Base-by-base conservation (phyloP, 2,329 filamentous ascomycete species). In the Akanthomyces muscarius region DNA sequence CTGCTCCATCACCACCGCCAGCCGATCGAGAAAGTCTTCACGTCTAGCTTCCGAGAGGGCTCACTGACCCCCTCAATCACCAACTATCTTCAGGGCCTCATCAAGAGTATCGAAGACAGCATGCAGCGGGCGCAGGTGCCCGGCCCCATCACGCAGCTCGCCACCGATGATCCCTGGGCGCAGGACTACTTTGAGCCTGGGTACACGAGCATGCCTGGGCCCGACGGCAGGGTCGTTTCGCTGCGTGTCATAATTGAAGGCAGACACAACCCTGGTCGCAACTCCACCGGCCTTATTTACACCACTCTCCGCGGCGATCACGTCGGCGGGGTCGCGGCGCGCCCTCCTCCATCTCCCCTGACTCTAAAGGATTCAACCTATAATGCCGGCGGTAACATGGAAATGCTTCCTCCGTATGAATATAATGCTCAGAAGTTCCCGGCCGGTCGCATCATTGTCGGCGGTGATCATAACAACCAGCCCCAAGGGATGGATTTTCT, bases 221-320 rank as follows among this genome's bases (percentile, higher is more conserved):
- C 56, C 4, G 21, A 47, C 16, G 56, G 51, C 18, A 45, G 36
- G n/a, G 38, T 8, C 4, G 18, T 59, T 13, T 33, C 69, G 68
- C 36, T 52, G 48, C 48, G 48, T 14, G n/a, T 52, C 16, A n/a
- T 51, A 13, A 18, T 51, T n/a, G 48, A 51, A 51, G 48, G 48
- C 33, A 10, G 33, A 11, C 33, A n/a, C 25, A n/a, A 30, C 25
- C 11, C 48, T 16, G 23, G 23, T 16, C 23, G 23, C 48, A 11
- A 33, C 8, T 25, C 47, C 23, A 18, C n/a, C 4, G 10, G 48
- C 48, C 48, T 51, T 10, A 33, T 51, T 4, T 51, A 51, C 48
- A 51, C 48, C 14, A 5, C 3, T 3, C 25, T 51, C n/a, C 48
- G 48, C 48, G 48, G 16, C 25, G 5, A 11, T 5, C 5, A 13